These are phyloP conservation scores for Sordariomycetes sp. DNA, from an alignment of 2,329 filamentous ascomycete species.

Conservation along the genomic window DNA sequence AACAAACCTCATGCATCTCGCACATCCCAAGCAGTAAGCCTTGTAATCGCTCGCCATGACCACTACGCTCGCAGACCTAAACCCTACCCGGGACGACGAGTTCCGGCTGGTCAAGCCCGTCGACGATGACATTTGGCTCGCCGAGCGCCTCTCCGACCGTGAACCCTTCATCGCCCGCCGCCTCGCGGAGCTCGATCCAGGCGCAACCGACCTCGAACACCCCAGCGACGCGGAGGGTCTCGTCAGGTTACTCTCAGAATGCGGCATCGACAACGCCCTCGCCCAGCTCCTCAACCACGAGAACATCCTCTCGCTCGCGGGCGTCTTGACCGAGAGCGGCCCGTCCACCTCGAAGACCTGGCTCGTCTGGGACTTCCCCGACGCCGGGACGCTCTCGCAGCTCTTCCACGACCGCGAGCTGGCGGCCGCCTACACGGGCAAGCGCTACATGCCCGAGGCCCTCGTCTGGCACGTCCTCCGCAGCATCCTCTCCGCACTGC, in stretches of 20 bases:
- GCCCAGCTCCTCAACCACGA: constrained; percentile 34
- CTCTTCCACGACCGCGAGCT: constrained; percentile 20
- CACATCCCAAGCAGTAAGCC: no score
- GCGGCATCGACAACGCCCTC: constrained; percentile 18
- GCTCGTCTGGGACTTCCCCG: constrained; percentile 41
- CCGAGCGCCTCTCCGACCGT: constrained; percentile 17
- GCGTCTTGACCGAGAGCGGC: constrained; percentile 16
- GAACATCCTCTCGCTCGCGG: constrained; percentile 33
- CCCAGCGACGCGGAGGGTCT: constrained; percentile 12
- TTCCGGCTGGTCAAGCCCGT: constrained; percentile 20
- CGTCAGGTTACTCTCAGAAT: constrained; percentile 14
- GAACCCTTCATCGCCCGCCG: constrained; percentile 21
- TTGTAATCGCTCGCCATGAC: neutral
- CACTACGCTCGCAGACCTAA: neutral
- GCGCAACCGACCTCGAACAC: constrained; percentile 9
- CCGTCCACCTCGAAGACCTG: constrained; percentile 11
- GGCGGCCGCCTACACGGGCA: constrained; percentile 11
- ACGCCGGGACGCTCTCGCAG: constrained; percentile 35
- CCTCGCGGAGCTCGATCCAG: constrained; percentile 10
- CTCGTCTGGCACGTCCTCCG: constrained; percentile 45
- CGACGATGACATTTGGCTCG: constrained; percentile 18
- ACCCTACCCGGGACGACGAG: constrained; percentile 2
- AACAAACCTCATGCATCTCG: no score
- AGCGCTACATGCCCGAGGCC: constrained; percentile 34
- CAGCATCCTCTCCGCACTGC: constrained; percentile 34